Evolutionary conservation across 768 basidiomycete species (phyloP).

Genomic region (Trametes cinnabarina): DNA sequence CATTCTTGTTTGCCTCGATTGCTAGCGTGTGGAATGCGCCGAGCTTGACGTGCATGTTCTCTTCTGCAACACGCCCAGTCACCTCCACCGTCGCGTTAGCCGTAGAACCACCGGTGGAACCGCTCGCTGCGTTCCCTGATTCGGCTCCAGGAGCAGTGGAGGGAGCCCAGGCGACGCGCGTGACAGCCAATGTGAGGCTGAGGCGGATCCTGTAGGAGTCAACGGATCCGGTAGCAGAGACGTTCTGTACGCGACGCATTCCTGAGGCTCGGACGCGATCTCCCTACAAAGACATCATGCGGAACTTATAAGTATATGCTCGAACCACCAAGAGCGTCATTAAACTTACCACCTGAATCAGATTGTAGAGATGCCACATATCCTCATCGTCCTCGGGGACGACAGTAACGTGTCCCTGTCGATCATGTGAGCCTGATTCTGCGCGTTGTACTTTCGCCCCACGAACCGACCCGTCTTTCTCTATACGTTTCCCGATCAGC

Average conservation of each 20-base stretch:
- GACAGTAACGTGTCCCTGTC: constrained; percentile 88
- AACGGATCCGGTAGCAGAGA: constrained; percentile 90
- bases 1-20: constrained; percentile 85
- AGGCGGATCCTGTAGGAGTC: constrained; percentile 87
- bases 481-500: constrained; percentile 76
- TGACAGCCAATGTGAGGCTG: constrained; percentile 80
- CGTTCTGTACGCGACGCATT: constrained; percentile 85
- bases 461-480: constrained; percentile 75
- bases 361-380: constrained; percentile 99
- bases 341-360: constrained; percentile 68
- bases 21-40: constrained; percentile 96
- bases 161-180: constrained; percentile 78
- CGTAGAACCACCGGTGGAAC: constrained; percentile 29
- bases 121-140: constrained; percentile 43
- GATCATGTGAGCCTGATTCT: background rate
- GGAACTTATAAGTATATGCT: no score
- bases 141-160: constrained; percentile 43
- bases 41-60: constrained; percentile 87
- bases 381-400: constrained; percentile 98
- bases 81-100: constrained; percentile 72
- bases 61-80: constrained; percentile 78
- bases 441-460: background rate
- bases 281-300: constrained; percentile 40
- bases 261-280: constrained; percentile 86
- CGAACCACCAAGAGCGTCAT: background rate